Percentiles rank a stretch among this genome's conserved stretches.
These are phyloP conservation scores for Curvularia spicifera DNA, from an alignment of 2,329 filamentous ascomycete genomes.

Conservation along the genomic window DNA sequence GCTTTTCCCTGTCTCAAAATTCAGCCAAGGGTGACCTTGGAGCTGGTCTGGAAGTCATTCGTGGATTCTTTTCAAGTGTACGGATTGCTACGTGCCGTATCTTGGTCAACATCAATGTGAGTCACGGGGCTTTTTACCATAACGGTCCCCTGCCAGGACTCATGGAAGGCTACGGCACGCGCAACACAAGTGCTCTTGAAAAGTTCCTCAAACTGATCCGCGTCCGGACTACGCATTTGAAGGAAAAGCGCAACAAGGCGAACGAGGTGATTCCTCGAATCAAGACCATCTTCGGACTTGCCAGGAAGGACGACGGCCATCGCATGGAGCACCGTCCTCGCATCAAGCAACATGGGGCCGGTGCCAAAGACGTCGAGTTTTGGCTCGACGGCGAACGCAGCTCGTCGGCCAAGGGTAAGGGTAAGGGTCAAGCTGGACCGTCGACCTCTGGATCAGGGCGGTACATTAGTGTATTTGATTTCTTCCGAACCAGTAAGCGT, in stretches of 20 bases:
- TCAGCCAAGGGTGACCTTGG: constrained; percentile 49
- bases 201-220: constrained; percentile 48
- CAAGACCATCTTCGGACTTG: constrained; percentile 51
- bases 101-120: constrained; percentile 67
- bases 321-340: constrained; percentile 23
- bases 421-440: constrained; percentile 5
- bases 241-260: constrained; percentile 42
- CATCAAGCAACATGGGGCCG: constrained; percentile 21
- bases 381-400: constrained; percentile 22
- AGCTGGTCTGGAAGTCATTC: constrained; percentile 61
- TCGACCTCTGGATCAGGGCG: constrained; percentile 13
- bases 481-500: constrained; percentile 24
- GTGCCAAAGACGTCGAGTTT: constrained; percentile 34
- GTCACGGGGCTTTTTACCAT: constrained; percentile 63
- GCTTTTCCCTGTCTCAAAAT: constrained; percentile 49
- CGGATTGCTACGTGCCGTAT: constrained; percentile 63
- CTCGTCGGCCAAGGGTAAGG: constrained; percentile 21
- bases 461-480: constrained; percentile 32
- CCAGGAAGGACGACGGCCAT: constrained; percentile 47
- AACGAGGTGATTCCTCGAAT: constrained; percentile 42
- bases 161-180: constrained; percentile 27
- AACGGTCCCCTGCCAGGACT: constrained; percentile 46
- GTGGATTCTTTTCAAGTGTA: constrained; percentile 67
- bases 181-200: constrained; percentile 31
- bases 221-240: constrained; percentile 47